Conservation (phyloP, 2,329 filamentous ascomycete genomes). For the Penicillium sp. region DNA sequence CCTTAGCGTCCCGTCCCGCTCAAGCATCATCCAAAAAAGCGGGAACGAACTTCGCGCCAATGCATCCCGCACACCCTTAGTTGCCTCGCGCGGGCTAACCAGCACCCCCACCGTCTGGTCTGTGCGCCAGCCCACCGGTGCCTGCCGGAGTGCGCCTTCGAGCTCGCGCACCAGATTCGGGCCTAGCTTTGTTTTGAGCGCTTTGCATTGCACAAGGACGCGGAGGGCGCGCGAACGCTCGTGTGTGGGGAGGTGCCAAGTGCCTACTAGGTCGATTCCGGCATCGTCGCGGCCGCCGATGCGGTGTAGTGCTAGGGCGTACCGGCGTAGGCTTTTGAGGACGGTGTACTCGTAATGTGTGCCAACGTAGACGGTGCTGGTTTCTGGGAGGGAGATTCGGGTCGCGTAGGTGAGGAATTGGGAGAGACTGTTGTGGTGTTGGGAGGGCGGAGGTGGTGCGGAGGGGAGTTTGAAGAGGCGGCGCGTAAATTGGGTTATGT, state of each 20-base stretch:
- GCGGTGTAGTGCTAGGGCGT: conserved; percentile 42
- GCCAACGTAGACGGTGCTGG: conserved; percentile 45
- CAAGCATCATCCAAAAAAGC: conserved; percentile 61
- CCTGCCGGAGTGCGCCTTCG: conserved; percentile 69
- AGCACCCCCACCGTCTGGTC: conserved; percentile 68
- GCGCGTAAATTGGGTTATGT: conserved; percentile 31
- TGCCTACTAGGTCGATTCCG: conserved; percentile 49
- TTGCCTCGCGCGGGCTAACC: conserved; percentile 67
- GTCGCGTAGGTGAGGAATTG: conserved; percentile 44
- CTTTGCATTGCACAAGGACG: conserved; percentile 50
- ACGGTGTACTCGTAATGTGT: conserved; percentile 51
- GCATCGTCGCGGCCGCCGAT: conserved; percentile 48
- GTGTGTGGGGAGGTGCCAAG: conserved; percentile 44
- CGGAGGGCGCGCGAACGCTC: conserved; percentile 34
- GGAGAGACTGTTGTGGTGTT: conserved; percentile 37
- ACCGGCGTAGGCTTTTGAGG: conserved; percentile 38
- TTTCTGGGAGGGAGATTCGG: conserved; percentile 35
- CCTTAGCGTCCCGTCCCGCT: conserved; percentile 36
- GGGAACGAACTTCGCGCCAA: conserved; percentile 67
- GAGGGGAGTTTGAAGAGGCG: conserved; percentile 39
- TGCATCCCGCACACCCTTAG: conserved; percentile 74
- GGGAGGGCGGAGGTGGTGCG: conserved; percentile 34
- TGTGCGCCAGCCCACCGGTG: conserved; percentile 70
- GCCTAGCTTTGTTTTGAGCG: conserved; percentile 41
- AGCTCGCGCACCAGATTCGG: conserved; percentile 49